Conservation (phyloP, 805 yeast genomes). For the Cyberlindnera xishuangbannaensis region DNA sequence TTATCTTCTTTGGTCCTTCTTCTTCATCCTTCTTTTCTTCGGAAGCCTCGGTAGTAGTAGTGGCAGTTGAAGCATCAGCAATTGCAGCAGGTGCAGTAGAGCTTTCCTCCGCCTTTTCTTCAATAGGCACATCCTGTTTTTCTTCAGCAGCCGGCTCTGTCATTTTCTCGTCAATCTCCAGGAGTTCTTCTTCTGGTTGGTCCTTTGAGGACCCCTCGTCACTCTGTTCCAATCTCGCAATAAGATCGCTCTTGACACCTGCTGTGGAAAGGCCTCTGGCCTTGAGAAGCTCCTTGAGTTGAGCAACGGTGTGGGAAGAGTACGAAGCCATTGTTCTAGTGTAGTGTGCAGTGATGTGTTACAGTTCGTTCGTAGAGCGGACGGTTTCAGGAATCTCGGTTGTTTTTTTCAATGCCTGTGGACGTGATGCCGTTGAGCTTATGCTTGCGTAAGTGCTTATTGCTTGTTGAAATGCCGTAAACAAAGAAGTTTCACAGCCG, state of each 20-base stretch:
- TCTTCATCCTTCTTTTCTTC: slow-evolving; percentile 14
- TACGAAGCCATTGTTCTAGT: slow-evolving; percentile 32
- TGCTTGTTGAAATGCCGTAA: no score
- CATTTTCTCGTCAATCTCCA: not conserved
- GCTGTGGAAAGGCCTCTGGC: slow-evolving; percentile 57
- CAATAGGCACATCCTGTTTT: no score
- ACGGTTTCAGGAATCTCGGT: no score
- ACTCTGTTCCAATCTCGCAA: slow-evolving; percentile 56
- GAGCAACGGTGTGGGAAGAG: slow-evolving; percentile 70
- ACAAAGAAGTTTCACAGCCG: not conserved
- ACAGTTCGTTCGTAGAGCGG: no score
- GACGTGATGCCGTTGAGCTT: no score
- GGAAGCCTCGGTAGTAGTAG: slow-evolving; percentile 1
- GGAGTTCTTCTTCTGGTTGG: slow-evolving; percentile 1
- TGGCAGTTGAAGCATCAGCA: slow-evolving; percentile 5
- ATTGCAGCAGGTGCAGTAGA: slow-evolving; percentile 8
- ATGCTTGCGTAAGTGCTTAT: slow-evolving; percentile 1
- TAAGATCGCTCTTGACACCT: slow-evolving; percentile 79
- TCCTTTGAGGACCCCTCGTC: slow-evolving; percentile 28
- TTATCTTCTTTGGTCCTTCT: slow-evolving; percentile 25
- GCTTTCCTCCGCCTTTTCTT: slow-evolving; percentile 1
- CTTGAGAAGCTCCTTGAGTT: slow-evolving; percentile 73
- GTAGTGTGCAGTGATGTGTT: no score
- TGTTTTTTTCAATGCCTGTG: no score
- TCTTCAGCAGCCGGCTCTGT: slow-evolving; percentile 1